Base-by-base conservation (phyloP, 2,329 filamentous ascomycete species). In the Malbranchea zuffiana region DNA sequence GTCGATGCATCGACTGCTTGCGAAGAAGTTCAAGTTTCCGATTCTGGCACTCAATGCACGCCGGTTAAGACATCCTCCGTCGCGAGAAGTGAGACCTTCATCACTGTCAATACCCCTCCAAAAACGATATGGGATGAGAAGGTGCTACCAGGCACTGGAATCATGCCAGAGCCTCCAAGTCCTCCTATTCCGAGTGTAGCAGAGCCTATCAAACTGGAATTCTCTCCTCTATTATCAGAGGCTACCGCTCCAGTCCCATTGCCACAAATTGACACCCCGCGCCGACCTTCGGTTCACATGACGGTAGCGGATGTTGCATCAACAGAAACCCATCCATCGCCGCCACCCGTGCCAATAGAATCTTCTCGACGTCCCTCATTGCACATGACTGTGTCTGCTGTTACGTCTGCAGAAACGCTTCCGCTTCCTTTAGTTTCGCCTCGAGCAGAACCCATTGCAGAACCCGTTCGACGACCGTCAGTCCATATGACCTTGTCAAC, bases 251-350 rank as follows among this genome's bases (percentile, higher is more conserved):
- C 62, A 21, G 44, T 54, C n/a, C n/a, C n/a, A n/a, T n/a, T n/a
- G n/a, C n/a, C n/a, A n/a, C n/a, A n/a, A n/a, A n/a, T n/a, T n/a
- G n/a, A n/a, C n/a, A n/a, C n/a, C n/a, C n/a, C n/a, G n/a, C n/a
- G n/a, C n/a, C 42, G 46, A 4, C 74, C 75, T 2, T 57, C 60
- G 18, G 42, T 75, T 10, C n/a, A n/a, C n/a, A n/a, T n/a, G n/a
- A n/a, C n/a, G n/a, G n/a, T n/a, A n/a, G n/a, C n/a, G n/a, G n/a
- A n/a, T n/a, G n/a, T n/a, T n/a, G n/a, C n/a, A n/a, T n/a, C n/a
- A n/a, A n/a, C n/a, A n/a, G n/a, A n/a, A n/a, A n/a, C n/a, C n/a
- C n/a, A n/a, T n/a, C n/a, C n/a, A n/a, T n/a, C n/a, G n/a, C n/a
- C n/a, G n/a, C n/a, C n/a, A n/a, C n/a, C n/a, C n/a, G n/a, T n/a